These are phyloP conservation scores for Ceratonia siliqua DNA, from an alignment of 306 rosid species.

Conservation along the genomic window DNA sequence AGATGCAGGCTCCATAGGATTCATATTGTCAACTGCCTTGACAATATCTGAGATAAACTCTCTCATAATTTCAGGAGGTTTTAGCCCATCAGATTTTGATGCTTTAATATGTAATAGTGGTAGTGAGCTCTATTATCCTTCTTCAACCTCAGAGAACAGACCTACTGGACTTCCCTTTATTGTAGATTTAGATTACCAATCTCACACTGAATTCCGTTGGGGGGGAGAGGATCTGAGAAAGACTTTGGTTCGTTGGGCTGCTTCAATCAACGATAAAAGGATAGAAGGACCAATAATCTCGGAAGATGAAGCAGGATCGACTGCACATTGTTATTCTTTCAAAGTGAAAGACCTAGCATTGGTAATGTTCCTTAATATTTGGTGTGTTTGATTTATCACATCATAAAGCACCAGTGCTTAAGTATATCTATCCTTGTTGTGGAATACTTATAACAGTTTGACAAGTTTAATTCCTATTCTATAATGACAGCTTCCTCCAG, in stretches of 20 bases:
- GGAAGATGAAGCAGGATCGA: conserved; percentile 50
- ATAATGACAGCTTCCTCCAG: conserved; percentile 66
- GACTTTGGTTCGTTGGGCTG: conserved; percentile 84
- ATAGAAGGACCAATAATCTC: conserved; percentile 24
- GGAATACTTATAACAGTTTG: not conserved
- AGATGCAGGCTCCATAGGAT: conserved; percentile 80
- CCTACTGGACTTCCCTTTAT: conserved; percentile 70
- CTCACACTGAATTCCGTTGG: conserved; percentile 91
- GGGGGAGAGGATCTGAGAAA: conserved; percentile 97
- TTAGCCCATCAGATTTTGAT: conserved; percentile 79
- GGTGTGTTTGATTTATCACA: not conserved
- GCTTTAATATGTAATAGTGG: conserved; percentile 96
- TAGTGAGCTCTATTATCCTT: conserved; percentile 92
- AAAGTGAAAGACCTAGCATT: conserved; percentile 63
- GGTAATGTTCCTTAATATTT: conserved; percentile 52
- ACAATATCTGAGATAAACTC: conserved; percentile 78
- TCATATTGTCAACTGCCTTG: conserved; percentile 83
- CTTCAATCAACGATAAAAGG: conserved; percentile 61
- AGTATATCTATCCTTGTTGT: not conserved
- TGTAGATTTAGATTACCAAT: conserved; percentile 91
- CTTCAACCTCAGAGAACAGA: conserved; percentile 35
- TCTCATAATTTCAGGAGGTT: conserved; percentile 68
- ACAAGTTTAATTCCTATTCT: conserved; percentile 6
- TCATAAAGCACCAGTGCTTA: not conserved
- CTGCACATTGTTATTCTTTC: conserved; percentile 87